Evolutionary conservation across 305 asterid genomes (phyloP).

Genomic region (Solanum aculeatissimum): DNA sequence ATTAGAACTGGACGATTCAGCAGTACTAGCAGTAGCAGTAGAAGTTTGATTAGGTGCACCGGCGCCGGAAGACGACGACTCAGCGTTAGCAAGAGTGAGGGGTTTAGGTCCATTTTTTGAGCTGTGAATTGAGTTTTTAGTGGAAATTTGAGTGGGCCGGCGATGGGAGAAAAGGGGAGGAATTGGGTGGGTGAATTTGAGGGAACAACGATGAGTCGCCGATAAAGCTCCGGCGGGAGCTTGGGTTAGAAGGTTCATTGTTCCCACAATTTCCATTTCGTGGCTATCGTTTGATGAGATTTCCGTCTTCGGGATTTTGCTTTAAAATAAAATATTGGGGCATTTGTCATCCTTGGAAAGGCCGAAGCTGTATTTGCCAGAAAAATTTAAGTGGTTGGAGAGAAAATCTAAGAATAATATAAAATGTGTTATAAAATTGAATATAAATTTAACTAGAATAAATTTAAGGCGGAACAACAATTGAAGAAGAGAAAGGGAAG

Average conservation of each 20-base stretch:
- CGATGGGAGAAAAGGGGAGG: slow-evolving; percentile 60
- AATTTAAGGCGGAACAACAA: too few species aligned
- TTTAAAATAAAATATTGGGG: background rate
- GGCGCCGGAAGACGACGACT: slow-evolving; percentile 23
- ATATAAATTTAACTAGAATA: too few species aligned
- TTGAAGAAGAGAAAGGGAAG: too few species aligned
- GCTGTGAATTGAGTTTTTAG: slow-evolving; percentile 10
- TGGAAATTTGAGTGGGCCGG: slow-evolving; percentile 18
- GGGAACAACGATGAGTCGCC: slow-evolving; percentile 43
- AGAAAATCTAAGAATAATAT: background rate
- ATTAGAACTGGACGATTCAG: slow-evolving; percentile 3
- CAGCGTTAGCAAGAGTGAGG: slow-evolving; percentile 30
- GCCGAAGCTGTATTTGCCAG: background rate
- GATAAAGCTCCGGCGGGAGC: slow-evolving; percentile 44
- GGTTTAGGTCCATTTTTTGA: slow-evolving; percentile 24
- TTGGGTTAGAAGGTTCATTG: slow-evolving; percentile 36
- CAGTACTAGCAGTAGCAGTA: slow-evolving; percentile 14
- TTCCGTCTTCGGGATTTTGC: background rate
- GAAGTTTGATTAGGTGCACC: slow-evolving; percentile 12
- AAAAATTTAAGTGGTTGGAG: background rate
- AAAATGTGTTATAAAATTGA: too few species aligned
- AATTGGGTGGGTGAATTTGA: slow-evolving; percentile 44
- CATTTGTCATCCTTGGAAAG: background rate
- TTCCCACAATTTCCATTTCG: background rate
- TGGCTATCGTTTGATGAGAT: background rate